A percentile compares a stretch with the other conserved stretches of the same genome.
Conservation (phyloP, 306 rosid species). For the Sindora glabra region DNA sequence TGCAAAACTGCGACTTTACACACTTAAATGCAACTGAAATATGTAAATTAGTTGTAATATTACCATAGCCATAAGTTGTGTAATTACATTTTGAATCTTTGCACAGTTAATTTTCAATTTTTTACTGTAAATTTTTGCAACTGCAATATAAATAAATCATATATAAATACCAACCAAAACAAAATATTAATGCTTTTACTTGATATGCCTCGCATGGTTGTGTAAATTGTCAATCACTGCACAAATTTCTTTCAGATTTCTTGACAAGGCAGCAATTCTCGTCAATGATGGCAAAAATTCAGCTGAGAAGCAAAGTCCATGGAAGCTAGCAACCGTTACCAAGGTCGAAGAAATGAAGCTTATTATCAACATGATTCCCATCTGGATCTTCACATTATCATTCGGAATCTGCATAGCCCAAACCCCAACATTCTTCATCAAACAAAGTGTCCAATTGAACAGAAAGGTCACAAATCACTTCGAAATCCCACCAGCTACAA, state of each 20-base stretch:
- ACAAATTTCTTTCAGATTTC: conserved; percentile 6
- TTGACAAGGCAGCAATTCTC: conserved; percentile 10
- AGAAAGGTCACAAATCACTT: not conserved
- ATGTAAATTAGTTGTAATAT: no score
- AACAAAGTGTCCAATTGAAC: not conserved
- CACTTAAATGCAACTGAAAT: no score
- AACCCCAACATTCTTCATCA: not conserved
- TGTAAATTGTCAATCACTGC: no score
- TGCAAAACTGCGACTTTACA: no score
- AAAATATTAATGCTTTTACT: no score
- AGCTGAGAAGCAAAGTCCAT: not conserved
- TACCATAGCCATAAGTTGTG: no score
- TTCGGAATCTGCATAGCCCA: not conserved
- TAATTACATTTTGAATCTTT: no score
- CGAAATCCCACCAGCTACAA: conserved; percentile 3
- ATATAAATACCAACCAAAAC: no score
- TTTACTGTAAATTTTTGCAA: not conserved
- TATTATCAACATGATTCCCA: not conserved
- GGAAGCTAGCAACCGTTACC: not conserved
- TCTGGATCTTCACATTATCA: not conserved
- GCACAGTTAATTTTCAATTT: no score
- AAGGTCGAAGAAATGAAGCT: conserved; percentile 5
- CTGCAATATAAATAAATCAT: no score
- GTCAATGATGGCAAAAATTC: not conserved
- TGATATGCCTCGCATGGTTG: no score